A percentile compares a stretch with the other conserved stretches of the same genome.
phyloP scores from a whole-genome alignment of 2,329 filamentous ascomycete genomes.

The Botrytis elliptica region DNA sequence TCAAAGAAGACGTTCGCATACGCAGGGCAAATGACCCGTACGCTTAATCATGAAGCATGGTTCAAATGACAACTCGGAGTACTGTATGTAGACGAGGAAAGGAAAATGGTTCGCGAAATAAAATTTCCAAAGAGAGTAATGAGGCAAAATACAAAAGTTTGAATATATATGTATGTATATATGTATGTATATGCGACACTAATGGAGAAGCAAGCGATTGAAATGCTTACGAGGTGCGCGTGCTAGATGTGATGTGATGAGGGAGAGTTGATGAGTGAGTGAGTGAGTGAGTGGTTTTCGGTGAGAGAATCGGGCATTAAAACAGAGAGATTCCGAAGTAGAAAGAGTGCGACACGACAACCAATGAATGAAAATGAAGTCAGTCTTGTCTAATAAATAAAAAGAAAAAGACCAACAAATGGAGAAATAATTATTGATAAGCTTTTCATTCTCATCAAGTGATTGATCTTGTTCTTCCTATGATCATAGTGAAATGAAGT shows the following conservation, averaged over 20 bases:
- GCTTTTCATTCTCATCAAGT: not conserved
- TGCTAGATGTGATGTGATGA: not conserved
- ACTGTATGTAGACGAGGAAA: not conserved
- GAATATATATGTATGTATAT: not conserved
- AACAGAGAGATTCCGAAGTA: not conserved
- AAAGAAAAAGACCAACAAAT: not conserved
- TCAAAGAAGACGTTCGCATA: not conserved
- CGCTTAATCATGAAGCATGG: not conserved
- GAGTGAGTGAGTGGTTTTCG: not conserved
- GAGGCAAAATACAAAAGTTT: not conserved
- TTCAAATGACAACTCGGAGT: not conserved
- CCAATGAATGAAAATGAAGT: not conserved
- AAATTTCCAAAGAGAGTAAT: not conserved
- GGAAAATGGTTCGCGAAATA: not conserved
- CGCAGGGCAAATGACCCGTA: slow-evolving; percentile 6
- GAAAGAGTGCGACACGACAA: not conserved
- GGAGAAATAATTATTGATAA: not conserved
- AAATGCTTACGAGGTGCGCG: slow-evolving; percentile 2
- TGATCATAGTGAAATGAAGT: not conserved
- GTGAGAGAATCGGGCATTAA: slow-evolving; percentile 20
- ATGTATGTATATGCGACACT: not conserved
- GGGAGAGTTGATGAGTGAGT: not conserved
- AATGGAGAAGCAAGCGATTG: not conserved
- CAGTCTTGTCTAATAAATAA: not conserved
- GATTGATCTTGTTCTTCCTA: not conserved